A percentile compares a stretch with the other conserved stretches of the same genome.
phyloP scores from a whole-genome alignment of 306 rosid genomes.

The Rosa lucieae region DNA sequence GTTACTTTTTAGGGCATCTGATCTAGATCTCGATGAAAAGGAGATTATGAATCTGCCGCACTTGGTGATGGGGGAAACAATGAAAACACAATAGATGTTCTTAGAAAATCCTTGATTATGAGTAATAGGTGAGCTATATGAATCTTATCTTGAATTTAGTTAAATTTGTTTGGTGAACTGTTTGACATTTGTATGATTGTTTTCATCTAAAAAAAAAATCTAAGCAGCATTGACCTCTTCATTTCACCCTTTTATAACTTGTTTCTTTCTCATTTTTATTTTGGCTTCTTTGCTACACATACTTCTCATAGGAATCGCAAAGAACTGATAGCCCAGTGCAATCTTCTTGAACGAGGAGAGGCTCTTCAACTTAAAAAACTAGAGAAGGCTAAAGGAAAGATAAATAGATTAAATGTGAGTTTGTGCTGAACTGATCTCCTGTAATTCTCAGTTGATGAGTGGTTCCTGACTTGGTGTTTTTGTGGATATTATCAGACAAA shows the following conservation, averaged over 20 bases:
- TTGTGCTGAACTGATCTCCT: slow-evolving; percentile 14
- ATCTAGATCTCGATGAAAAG: slow-evolving; percentile 68
- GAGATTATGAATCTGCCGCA: slow-evolving; percentile 69
- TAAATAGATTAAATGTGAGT: slow-evolving; percentile 61
- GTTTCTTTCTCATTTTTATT: slow-evolving; percentile 14
- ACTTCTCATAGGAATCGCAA: slow-evolving; percentile 64
- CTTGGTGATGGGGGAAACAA: slow-evolving; percentile 68
- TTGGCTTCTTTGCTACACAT: slow-evolving; percentile 21
- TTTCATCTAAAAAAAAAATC: slow-evolving; percentile 13
- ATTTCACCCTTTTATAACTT: slow-evolving; percentile 10
- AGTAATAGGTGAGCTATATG: slow-evolving; percentile 62
- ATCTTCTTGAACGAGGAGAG: slow-evolving; percentile 62
- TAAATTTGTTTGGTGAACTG: not conserved
- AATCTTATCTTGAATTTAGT: slow-evolving; percentile 7
- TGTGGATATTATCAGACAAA: slow-evolving; percentile 50
- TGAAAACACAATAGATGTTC: slow-evolving; percentile 63
- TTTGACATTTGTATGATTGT: not conserved
- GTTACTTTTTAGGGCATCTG: slow-evolving; percentile 51
- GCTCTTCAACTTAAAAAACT: slow-evolving; percentile 61
- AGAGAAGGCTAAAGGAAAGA: slow-evolving; percentile 76
- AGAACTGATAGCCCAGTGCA: slow-evolving; percentile 81
- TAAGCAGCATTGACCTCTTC: slow-evolving; percentile 11
- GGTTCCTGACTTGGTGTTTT: slow-evolving; percentile 15
- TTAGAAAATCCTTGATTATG: slow-evolving; percentile 70
- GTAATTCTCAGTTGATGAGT: slow-evolving; percentile 23